phyloP scores from a whole-genome alignment of 2,329 filamentous ascomycete species.

The Ophiostoma sp. region DNA sequence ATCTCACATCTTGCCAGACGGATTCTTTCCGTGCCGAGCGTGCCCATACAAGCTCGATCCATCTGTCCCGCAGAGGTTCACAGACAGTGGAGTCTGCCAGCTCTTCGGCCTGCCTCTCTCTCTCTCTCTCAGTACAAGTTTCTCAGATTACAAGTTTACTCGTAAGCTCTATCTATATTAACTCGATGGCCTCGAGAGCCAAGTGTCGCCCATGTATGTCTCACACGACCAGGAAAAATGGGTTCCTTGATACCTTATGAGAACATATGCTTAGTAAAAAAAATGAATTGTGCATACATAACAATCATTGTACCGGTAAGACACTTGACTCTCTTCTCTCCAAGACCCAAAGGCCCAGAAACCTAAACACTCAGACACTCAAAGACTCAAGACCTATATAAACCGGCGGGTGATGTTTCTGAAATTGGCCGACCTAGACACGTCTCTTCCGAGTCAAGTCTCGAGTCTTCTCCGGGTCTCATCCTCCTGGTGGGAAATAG shows the following conservation, averaged over 20 bases:
- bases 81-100: not conserved
- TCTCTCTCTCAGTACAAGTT: not conserved
- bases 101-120: not conserved
- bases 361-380: not conserved
- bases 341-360: too few species aligned
- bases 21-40: not conserved
- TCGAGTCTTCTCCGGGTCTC: too few species aligned
- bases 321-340: too few species aligned
- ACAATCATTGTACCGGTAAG: not conserved
- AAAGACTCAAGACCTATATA: not conserved
- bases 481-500: too few species aligned
- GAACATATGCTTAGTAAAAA: not conserved
- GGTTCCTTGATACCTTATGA: not conserved
- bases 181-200: not conserved
- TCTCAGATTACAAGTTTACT: not conserved
- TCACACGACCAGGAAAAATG: not conserved
- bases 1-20: not conserved
- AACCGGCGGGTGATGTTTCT: constrained; percentile 9
- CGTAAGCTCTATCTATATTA: too few species aligned
- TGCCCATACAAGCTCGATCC: not conserved
- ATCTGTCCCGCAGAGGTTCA: not conserved
- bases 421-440: constrained; percentile 12
- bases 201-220: not conserved
- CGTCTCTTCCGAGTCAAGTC: not conserved
- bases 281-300: not conserved